These are phyloP conservation scores for Sporothrix pseudoabietina DNA, from an alignment of 2,329 filamentous ascomycete species.

Conservation along the genomic window DNA sequence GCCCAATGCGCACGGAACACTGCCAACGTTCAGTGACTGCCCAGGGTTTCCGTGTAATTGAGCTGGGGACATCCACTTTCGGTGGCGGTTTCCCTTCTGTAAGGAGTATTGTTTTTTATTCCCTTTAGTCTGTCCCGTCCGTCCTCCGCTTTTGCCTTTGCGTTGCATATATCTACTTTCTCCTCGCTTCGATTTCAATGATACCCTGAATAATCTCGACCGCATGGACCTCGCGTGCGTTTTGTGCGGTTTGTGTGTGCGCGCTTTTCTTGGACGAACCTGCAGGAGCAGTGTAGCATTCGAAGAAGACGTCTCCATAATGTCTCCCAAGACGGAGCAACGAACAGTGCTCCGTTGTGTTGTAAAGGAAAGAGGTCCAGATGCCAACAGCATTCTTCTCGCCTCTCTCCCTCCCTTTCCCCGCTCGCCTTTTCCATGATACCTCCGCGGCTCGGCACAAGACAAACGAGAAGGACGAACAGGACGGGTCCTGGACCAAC, in stretches of 20 bases:
- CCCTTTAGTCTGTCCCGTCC: neutral
- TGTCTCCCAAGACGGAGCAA: neutral
- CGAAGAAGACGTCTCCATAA: neutral
- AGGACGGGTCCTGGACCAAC: neutral
- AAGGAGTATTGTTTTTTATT: neutral
- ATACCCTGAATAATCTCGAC: neutral
- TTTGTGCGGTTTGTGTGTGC: neutral
- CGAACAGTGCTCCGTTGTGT: neutral
- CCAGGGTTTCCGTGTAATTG: slow-evolving; percentile 23
- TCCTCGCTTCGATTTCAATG: neutral
- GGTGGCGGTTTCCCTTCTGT: neutral
- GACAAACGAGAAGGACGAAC: neutral
- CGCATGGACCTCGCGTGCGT: neutral
- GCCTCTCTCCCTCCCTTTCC: neutral
- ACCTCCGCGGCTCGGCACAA: slow-evolving; percentile 11
- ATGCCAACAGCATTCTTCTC: too few species aligned
- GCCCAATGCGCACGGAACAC: slow-evolving; percentile 21
- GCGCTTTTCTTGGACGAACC: neutral
- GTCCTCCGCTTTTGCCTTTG: neutral
- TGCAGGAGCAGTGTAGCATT: neutral
- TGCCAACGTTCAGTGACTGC: neutral
- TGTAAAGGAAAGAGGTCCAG: neutral
- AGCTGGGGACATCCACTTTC: slow-evolving; percentile 4
- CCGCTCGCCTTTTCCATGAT: neutral
- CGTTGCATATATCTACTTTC: neutral